phyloP scores from a whole-genome alignment of 805 yeast genomes.

The Barnettozyma botsteinii region DNA sequence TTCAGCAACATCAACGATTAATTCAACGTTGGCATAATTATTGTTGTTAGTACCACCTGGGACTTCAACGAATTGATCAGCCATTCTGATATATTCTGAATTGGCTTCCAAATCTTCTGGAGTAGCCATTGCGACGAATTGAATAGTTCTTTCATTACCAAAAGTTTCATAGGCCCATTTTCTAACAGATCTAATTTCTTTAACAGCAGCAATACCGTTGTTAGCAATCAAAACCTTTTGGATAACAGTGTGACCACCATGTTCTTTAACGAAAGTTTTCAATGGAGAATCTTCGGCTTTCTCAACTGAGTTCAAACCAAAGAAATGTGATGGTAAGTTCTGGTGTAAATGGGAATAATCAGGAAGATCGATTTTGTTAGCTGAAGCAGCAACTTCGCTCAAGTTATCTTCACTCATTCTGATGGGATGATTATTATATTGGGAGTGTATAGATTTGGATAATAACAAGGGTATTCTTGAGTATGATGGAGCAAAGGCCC shows the following conservation, averaged over 20 bases:
- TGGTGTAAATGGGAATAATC: slow-evolving; percentile 32
- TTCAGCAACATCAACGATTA: slow-evolving; percentile 96
- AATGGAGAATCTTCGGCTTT: slow-evolving; percentile 72
- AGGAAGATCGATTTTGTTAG: slow-evolving; percentile 25
- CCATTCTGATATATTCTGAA: slow-evolving; percentile 98
- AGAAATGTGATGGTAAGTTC: slow-evolving; percentile 63
- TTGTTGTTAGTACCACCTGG: slow-evolving; percentile 99
- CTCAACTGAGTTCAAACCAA: slow-evolving; percentile 75
- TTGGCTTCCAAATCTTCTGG: slow-evolving; percentile 98
- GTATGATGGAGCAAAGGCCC: slow-evolving; percentile 6
- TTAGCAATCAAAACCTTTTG: slow-evolving; percentile 87
- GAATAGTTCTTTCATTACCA: slow-evolving; percentile 89
- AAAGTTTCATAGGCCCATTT: slow-evolving; percentile 99
- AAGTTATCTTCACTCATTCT: slow-evolving; percentile 37
- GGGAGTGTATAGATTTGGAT: slow-evolving; percentile 1
- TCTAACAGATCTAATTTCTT: slow-evolving; percentile 93
- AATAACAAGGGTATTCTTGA: not conserved
- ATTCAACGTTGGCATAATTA: slow-evolving; percentile 95
- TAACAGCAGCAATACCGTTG: slow-evolving; percentile 99
- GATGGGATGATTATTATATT: not conserved
- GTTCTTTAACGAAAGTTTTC: slow-evolving; percentile 76
- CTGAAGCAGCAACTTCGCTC: slow-evolving; percentile 29
- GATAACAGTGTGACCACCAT: slow-evolving; percentile 94
- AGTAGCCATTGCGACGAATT: slow-evolving; percentile 97
- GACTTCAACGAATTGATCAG: slow-evolving; percentile 95